These are phyloP conservation scores for Corylus avellana DNA, from an alignment of 306 rosid genomes.

Conservation along the genomic window DNA sequence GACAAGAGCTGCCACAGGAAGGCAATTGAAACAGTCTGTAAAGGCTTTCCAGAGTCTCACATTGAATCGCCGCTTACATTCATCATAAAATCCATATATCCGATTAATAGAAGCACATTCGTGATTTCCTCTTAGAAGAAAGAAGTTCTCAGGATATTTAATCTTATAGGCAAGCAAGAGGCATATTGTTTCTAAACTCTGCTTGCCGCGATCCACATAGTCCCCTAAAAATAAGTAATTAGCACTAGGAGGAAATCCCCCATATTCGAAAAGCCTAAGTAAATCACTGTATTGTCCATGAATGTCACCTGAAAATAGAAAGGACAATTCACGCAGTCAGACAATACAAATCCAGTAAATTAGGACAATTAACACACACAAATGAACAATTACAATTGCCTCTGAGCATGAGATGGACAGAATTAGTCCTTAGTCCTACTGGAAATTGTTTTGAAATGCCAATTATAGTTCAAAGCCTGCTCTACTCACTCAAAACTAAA, in stretches of 20 bases:
- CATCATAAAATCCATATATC: conserved; percentile 91
- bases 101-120: conserved; percentile 92
- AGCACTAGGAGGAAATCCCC: conserved; percentile 80
- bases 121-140: conserved; percentile 90
- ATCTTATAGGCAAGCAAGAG: conserved; percentile 89
- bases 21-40: conserved; percentile 82
- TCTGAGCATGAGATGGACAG: not conserved
- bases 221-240: conserved; percentile 94
- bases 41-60: conserved; percentile 97
- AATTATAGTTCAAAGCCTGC: not conserved
- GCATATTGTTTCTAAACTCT: conserved; percentile 92
- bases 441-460: not conserved
- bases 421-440: not conserved
- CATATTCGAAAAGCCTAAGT: conserved; percentile 87
- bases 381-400: not conserved
- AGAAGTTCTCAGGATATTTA: conserved; percentile 87
- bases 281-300: conserved; percentile 95
- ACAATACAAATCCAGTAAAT: not conserved
- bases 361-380: not conserved
- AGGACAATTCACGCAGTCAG: conserved; percentile 19
- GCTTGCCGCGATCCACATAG: conserved; percentile 94
- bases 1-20: conserved; percentile 90
- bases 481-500: conserved; percentile 7
- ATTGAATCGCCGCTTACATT: conserved; percentile 89
- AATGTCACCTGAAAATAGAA: conserved; percentile 67